A percentile compares a stretch with the other conserved stretches of the same genome.
These are phyloP conservation scores for Metschnikowia peoriensis DNA, from an alignment of 805 yeast genomes.

Conservation along the genomic window DNA sequence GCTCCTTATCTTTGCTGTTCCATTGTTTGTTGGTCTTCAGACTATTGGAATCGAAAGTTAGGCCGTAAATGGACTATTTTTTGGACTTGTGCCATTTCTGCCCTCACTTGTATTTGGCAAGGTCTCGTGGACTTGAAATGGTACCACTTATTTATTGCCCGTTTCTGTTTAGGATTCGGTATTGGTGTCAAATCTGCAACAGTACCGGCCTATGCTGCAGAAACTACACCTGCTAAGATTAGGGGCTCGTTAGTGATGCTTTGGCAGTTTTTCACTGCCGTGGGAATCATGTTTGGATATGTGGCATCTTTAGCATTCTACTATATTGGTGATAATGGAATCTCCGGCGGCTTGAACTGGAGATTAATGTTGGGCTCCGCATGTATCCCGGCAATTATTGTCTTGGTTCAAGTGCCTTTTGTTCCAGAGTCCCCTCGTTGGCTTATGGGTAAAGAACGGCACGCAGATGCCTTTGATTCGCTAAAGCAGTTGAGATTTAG, in stretches of 20 bases:
- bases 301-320: slow-evolving; percentile 60
- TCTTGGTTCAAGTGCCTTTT: slow-evolving; percentile 47
- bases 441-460: slow-evolving; percentile 54
- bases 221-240: slow-evolving; percentile 43
- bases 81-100: slow-evolving; percentile 57
- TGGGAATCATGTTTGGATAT: slow-evolving; percentile 68
- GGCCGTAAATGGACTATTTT: slow-evolving; percentile 65
- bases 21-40: slow-evolving; percentile 61
- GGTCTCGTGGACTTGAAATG: slow-evolving; percentile 55
- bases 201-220: slow-evolving; percentile 53
- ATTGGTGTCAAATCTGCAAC: slow-evolving; percentile 67
- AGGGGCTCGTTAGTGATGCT: slow-evolving; percentile 67
- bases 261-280: slow-evolving; percentile 77
- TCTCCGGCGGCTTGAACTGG: slow-evolving; percentile 51
- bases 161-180: slow-evolving; percentile 61
- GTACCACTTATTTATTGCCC: slow-evolving; percentile 59
- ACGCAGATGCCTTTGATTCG: slow-evolving; percentile 49
- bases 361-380: slow-evolving; percentile 66
- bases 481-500: slow-evolving; percentile 45
- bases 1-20: slow-evolving; percentile 66
- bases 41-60: slow-evolving; percentile 45
- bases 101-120: slow-evolving; percentile 65
- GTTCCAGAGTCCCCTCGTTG: slow-evolving; percentile 74
- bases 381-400: slow-evolving; percentile 55
- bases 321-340: slow-evolving; percentile 46